Base-by-base conservation (phyloP, 2,329 filamentous ascomycete species). In the Botrytis sinoallii region DNA sequence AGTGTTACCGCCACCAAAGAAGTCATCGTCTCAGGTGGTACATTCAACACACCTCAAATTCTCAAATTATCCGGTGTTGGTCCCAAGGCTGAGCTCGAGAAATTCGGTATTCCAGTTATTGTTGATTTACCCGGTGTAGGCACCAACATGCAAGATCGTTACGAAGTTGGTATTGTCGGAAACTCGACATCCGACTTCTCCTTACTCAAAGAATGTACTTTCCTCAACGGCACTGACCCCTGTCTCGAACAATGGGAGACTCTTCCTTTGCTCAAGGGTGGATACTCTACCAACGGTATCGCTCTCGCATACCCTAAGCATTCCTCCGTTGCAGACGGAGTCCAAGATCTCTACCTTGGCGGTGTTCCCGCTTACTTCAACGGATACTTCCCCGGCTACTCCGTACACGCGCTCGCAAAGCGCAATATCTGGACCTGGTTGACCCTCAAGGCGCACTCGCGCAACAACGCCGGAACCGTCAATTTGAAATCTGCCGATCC, bases 81-180 rank as follows among this genome's bases (percentile, higher is more conserved):
- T 1, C 82, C 83, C 18, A 78, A 76, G 25, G 79, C 74, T 3
- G 83, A 85, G 77, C 81, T 85, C 14, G 40, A 78, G 44, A 75
- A 75, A 35, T 77, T 86, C 77, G 80, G 82, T 42, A 89, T 91
- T 73, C 80, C 83, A 4, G 83, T 89, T 7, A 77, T 90, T 44
- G 88, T 71, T 5, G 85, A 91, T 78, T 83, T 89, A 1, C 89
- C 88, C 0, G 89, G 92, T 22, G 89, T 92, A 20, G 90, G 89
- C 48, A 84, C 83, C 46, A 90, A 91, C 81, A 82, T 90, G 1
- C 84, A 87, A 79, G 88, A 91, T 75, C 86, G 68, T 16, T 74
- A 87, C 79, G 86, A 86, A 79, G 83, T 86, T 64, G 81, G 82
- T 32, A 81, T 86, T n/a, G 79, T 84, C 3, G 52, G 52, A 57